Base-by-base conservation (phyloP, 768 basidiomycete species). In the Serendipita sp. region DNA sequence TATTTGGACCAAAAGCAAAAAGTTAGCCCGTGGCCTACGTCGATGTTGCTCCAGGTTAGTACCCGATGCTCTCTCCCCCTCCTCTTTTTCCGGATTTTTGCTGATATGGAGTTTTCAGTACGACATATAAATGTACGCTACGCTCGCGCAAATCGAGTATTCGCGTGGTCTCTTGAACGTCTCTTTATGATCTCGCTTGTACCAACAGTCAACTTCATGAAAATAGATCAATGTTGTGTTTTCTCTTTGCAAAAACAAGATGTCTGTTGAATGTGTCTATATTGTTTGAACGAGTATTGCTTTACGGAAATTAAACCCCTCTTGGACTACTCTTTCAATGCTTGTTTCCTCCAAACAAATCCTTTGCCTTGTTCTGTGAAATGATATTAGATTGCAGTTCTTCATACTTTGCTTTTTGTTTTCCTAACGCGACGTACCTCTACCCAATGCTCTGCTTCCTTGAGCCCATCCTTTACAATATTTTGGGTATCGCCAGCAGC, bases 1-100 rank as follows among this genome's bases (percentile, higher is more conserved):
- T 89, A 87, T 71, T 74, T 90, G 66, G 78, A 81, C 64, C 68
- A 71, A 1, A 71, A 76, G 1, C 78, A 82, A 68, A 63, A 74
- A n/a, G 74, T 79, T 10, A 75, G 75, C 3, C 81, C 86, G 16
- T 88, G 87, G 87, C 85, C 88, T 0, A 80, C 79, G 4, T 81
- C 82, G 1, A 74, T 90, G 79, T 74, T 82, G 31, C 69, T 88
- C 40, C 75, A 83, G 75, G 70, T 70, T 5, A 40, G 37, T 40
- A 40, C 16, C 3, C 37, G 13, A 23, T 23, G 23, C 23, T 40
- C 37, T 40, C 37, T 13, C 44, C 29, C 18, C 1, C n/a, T 46
- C n/a, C 3, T 3, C 11, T 50, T 34, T 15, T 29, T 65, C 43
- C 23, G 18, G 13, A 10, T 27, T 45, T 23, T 23, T 37, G 15